phyloP scores from a whole-genome alignment of 2,329 filamentous ascomycete genomes.

The Claviceps maximensis region DNA sequence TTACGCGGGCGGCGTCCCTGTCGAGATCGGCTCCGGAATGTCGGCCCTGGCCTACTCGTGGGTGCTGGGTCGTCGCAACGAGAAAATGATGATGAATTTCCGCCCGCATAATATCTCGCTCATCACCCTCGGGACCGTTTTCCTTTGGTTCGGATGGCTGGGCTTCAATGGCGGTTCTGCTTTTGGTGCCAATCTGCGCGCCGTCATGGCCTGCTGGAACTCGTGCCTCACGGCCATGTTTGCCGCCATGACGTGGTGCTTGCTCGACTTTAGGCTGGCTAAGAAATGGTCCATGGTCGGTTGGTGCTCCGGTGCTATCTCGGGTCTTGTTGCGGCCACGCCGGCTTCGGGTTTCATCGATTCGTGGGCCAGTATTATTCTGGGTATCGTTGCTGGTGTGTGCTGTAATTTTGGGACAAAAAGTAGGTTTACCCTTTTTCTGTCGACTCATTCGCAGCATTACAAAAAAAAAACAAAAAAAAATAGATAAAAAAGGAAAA shows the following conservation, averaged over 20 bases:
- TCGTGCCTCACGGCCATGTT: slow-evolving; percentile 88
- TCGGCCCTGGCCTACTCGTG: slow-evolving; percentile 90
- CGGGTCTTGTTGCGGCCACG: slow-evolving; percentile 56
- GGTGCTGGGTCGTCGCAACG: slow-evolving; percentile 89
- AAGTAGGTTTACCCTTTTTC: slow-evolving; percentile 16
- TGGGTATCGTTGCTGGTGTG: slow-evolving; percentile 53
- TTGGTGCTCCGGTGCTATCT: slow-evolving; percentile 60
- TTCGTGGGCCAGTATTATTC: slow-evolving; percentile 52
- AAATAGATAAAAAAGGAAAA: neutral
- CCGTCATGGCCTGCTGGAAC: slow-evolving; percentile 97
- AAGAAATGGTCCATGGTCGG: slow-evolving; percentile 81
- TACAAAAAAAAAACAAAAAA: neutral
- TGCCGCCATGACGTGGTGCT: slow-evolving; percentile 80
- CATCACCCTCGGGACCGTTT: slow-evolving; percentile 85
- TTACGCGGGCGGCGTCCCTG: slow-evolving; percentile 90
- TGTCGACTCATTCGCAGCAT: too few species aligned
- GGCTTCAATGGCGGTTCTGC: slow-evolving; percentile 96
- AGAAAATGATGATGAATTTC: slow-evolving; percentile 99
- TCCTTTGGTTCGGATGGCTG: slow-evolving; percentile 98
- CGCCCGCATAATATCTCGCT: slow-evolving; percentile 96
- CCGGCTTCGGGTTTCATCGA: slow-evolving; percentile 56
- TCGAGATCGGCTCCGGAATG: slow-evolving; percentile 91
- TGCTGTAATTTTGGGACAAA: slow-evolving; percentile 58
- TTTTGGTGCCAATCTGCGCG: slow-evolving; percentile 87
- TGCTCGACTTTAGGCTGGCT: slow-evolving; percentile 89